Base-by-base conservation (phyloP, 1,284 basidiomycete genomes). In the Ceratobasidium sp. region DNA sequence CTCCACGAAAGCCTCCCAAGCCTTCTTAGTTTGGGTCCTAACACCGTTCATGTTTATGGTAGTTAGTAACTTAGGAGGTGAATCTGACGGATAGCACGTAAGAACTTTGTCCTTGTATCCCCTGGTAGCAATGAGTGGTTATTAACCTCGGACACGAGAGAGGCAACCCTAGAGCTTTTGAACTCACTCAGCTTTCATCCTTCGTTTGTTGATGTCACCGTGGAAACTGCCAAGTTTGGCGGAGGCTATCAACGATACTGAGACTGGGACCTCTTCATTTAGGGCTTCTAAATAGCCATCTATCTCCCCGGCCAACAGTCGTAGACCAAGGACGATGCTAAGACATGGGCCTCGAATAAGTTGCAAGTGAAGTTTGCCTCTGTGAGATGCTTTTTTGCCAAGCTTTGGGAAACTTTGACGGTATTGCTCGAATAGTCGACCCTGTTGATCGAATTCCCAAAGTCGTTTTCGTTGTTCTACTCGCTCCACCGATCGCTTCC, bases 341-440 rank as follows among this genome's bases (percentile, higher is more conserved):
- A 56, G 30, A 21, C 54, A 56, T 13, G 54, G 54, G 2, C 54
- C 54, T 21, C 54, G 30, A 9, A 56, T 16, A 2, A 56, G 19
- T 19, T 29, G 14, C 33, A 36, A 21, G 16, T 11, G 39, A 21
- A 41, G n/a, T n/a, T 14, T 56, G 30, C 54, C 54, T 56, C 3
- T 19, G 29, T 9, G 1, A 5, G 13, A n/a, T n/a, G 14, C 19
- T 23, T n/a, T 16, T 41, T n/a, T 39, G 21, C 19, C 30, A 1
- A 19, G 2, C 39, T 23, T 21, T 7, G 25, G 36, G 19, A 56
- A 56, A 14, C 13, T 7, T 3, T 14, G n/a, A 11, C n/a, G n/a
- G 6, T 39, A 23, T 41, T 7, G n/a, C 21, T 39, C 33, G 36
- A 7, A 56, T 5, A 36, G 19, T 19, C 19, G 33, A 8, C 54